Base-by-base conservation (phyloP, 148 eudicot genomes). In the Pouteria glomerata region DNA sequence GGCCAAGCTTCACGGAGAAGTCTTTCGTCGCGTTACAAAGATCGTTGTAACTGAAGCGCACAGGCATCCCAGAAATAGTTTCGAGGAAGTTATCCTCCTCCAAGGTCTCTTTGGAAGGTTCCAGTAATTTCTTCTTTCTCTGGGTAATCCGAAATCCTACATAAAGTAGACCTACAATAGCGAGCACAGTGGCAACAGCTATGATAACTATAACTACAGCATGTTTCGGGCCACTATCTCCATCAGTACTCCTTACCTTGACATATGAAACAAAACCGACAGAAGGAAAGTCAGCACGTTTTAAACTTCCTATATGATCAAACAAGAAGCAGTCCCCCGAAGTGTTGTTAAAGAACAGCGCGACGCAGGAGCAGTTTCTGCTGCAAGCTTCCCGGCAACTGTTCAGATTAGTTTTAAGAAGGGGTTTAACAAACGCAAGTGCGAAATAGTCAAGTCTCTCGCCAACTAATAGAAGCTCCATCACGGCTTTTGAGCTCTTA, bases 1-100 rank as follows among this genome's bases (percentile, higher is more conserved):
- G n/a, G n/a, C 82, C 82, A 59, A 79, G 76, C 68, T 75, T 79
- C 67, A 48, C 31, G 4, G 53, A 63, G 52, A 76, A 80, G 48
- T 68, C 24, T 67, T 68, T 76, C 10, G 83, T 76, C 10, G 80
- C 83, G 6, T 31, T 57, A 24, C 48, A 33, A 26, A 79, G 74
- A 70, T 75, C 76, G 30, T 65, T 64, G 45, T 75, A 79, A 21
- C 76, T 75, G 51, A 57, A 79, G 27, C 80, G 71, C 37, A 58
- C 68, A 48, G 80, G 76, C 52, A 57, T 66, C 48, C 79, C 76
- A 31, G 75, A 57, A 33, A 79, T 59, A 37, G 13, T 71, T 4
- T 65, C 76, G 18, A 63, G 35, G 68, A 78, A 74, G 45, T 48
- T 23, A 3, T 75, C 78, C 44, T 74, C 82, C 3, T 75, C 82